Conservation (phyloP, 495 filamentous ascomycete species). For the Penicillium pulvis region DNA sequence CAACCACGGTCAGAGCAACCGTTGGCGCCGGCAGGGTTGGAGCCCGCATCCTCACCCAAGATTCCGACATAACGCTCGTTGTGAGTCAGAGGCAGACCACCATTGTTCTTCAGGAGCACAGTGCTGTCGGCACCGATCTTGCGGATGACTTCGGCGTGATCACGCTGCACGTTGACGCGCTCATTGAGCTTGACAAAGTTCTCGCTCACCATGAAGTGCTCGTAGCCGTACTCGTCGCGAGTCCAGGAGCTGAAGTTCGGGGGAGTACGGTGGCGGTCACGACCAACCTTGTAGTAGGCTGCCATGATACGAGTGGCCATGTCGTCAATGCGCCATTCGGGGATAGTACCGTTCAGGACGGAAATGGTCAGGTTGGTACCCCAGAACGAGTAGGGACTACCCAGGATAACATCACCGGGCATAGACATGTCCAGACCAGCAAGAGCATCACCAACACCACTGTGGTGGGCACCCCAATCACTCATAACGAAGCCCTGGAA, state of each 20-base stretch:
- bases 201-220: slow-evolving; percentile 61
- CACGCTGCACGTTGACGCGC: slow-evolving; percentile 78
- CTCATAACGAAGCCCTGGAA: slow-evolving; percentile 96
- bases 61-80: slow-evolving; percentile 75
- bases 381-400: slow-evolving; percentile 75
- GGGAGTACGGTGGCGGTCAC: slow-evolving; percentile 60
- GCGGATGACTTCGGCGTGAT: slow-evolving; percentile 73
- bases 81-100: slow-evolving; percentile 72
- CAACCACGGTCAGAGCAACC: slow-evolving; percentile 83
- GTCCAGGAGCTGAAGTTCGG: slow-evolving; percentile 93
- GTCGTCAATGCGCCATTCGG: slow-evolving; percentile 89
- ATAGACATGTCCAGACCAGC: slow-evolving; percentile 95
- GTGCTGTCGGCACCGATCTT: slow-evolving; percentile 74
- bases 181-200: slow-evolving; percentile 74
- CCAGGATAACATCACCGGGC: slow-evolving; percentile 83
- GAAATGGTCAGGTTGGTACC: slow-evolving; percentile 83
- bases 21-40: slow-evolving; percentile 80
- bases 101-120: slow-evolving; percentile 86
- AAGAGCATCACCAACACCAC: slow-evolving; percentile 73
- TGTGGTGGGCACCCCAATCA: slow-evolving; percentile 87
- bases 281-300: slow-evolving; percentile 87
- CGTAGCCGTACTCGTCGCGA: slow-evolving; percentile 67
- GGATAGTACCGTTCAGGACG: slow-evolving; percentile 87
- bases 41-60: slow-evolving; percentile 84
- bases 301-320: slow-evolving; percentile 93